These are phyloP conservation scores for Uncinocarpus reesii DNA, from an alignment of 2,329 filamentous ascomycete genomes.

Conservation along the genomic window DNA sequence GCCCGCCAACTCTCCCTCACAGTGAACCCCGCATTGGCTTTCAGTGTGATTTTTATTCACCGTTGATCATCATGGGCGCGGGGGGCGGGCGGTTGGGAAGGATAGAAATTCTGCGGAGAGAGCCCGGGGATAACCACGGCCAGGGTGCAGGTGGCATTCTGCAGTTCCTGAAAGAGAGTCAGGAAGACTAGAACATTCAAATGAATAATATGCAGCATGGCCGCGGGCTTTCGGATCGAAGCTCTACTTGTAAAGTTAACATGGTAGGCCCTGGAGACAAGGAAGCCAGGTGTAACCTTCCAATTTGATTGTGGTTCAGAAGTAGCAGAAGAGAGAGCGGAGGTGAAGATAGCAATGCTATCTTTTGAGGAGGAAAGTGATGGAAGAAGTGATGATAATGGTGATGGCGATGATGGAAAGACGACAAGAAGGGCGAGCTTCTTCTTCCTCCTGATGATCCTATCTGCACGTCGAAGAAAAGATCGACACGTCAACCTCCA, in stretches of 20 bases:
- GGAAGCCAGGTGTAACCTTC: constrained; percentile 11
- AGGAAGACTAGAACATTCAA: not conserved
- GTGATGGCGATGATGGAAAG: too few relatives aligned
- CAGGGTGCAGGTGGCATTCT: not conserved
- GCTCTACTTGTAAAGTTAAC: not conserved
- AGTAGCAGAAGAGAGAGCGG: too few relatives aligned
- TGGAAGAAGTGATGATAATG: too few relatives aligned
- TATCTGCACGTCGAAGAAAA: too few relatives aligned
- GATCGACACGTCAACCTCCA: too few relatives aligned
- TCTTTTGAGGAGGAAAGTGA: too few relatives aligned
- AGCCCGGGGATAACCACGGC: not conserved
- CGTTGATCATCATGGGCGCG: not conserved
- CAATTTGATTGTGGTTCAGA: not conserved
- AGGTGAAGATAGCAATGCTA: too few relatives aligned
- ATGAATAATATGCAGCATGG: not conserved
- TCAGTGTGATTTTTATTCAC: not conserved
- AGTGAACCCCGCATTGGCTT: not conserved
- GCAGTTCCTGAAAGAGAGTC: not conserved
- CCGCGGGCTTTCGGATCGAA: not conserved
- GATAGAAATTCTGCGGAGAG: not conserved
- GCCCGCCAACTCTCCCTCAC: not conserved
- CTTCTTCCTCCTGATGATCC: too few relatives aligned
- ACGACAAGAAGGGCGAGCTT: too few relatives aligned
- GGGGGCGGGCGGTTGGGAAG: not conserved
- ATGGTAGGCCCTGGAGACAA: constrained; percentile 4